Conservation (phyloP, 805 yeast species). For the Suhomyces sp. region DNA sequence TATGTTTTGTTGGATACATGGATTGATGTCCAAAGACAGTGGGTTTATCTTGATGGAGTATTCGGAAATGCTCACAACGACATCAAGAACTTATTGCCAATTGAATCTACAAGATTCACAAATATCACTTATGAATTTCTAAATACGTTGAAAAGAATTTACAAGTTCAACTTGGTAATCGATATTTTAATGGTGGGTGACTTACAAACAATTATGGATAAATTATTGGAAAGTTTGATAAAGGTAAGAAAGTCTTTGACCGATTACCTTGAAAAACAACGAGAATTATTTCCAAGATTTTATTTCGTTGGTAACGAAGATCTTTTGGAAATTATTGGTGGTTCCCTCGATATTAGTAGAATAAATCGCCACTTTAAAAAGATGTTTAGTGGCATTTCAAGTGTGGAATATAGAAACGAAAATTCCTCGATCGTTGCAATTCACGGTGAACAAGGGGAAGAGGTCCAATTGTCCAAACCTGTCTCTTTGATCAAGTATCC, state of each 20-base stretch:
- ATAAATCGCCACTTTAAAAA: slow-evolving; percentile 63
- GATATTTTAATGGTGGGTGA: slow-evolving; percentile 56
- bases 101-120: slow-evolving; percentile 66
- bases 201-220: slow-evolving; percentile 45
- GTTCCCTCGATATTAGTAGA: slow-evolving; percentile 43
- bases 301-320: slow-evolving; percentile 92
- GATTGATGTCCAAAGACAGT: slow-evolving; percentile 85
- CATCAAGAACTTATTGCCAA: slow-evolving; percentile 61
- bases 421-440: slow-evolving; percentile 44
- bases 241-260: slow-evolving; percentile 64
- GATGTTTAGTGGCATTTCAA: slow-evolving; percentile 66
- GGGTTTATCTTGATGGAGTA: slow-evolving; percentile 83
- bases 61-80: slow-evolving; percentile 57
- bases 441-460: slow-evolving; percentile 67
- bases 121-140: slow-evolving; percentile 62
- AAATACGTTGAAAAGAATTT: slow-evolving; percentile 48
- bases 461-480: slow-evolving; percentile 39
- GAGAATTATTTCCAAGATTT: slow-evolving; percentile 76
- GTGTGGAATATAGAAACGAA: slow-evolving; percentile 36
- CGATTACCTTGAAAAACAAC: slow-evolving; percentile 77
- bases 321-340: slow-evolving; percentile 77
- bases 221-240: slow-evolving; percentile 53
- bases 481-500: slow-evolving; percentile 44
- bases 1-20: slow-evolving; percentile 60
- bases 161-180: slow-evolving; percentile 49